A percentile compares a stretch with the other conserved stretches of the same genome.
Conservation (phyloP, 345 rosid genomes). For the Populus simonii region DNA sequence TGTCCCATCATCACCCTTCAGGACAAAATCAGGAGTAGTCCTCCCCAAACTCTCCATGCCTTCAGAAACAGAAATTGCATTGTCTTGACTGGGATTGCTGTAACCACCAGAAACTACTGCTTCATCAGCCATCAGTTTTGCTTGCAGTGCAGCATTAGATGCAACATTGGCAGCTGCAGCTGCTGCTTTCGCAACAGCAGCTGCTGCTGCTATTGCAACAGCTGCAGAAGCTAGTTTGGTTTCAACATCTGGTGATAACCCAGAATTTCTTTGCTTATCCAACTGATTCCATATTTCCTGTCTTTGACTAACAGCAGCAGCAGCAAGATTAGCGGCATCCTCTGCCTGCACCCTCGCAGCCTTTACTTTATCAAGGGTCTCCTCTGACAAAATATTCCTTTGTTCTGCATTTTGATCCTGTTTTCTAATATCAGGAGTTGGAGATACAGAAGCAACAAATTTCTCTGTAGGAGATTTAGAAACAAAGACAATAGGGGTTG, state of each 20-base stretch:
- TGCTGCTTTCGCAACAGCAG: slow-evolving; percentile 96
- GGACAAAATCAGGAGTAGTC: slow-evolving; percentile 57
- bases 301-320: slow-evolving; percentile 67
- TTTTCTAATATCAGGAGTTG: slow-evolving; percentile 38
- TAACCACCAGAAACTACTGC: slow-evolving; percentile 41
- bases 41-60: slow-evolving; percentile 33
- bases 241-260: slow-evolving; percentile 57
- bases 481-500: slow-evolving; percentile 36
- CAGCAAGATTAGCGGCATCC: slow-evolving; percentile 74
- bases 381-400: slow-evolving; percentile 55
- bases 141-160: slow-evolving; percentile 89
- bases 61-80: slow-evolving; percentile 30
- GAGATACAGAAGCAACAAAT: slow-evolving; percentile 36
- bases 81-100: slow-evolving; percentile 28
- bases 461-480: slow-evolving; percentile 42
- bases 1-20: slow-evolving; percentile 48
- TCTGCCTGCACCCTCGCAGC: slow-evolving; percentile 78
- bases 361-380: slow-evolving; percentile 52
- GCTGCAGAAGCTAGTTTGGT: slow-evolving; percentile 80
- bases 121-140: slow-evolving; percentile 92
- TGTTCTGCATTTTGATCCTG: slow-evolving; percentile 36
- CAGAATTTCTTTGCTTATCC: slow-evolving; percentile 52
- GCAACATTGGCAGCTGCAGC: slow-evolving; percentile 97
- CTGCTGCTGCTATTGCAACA: slow-evolving; percentile 78
- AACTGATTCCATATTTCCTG: slow-evolving; percentile 74